A percentile compares a stretch with the other conserved stretches of the same genome.
Evolutionary conservation across 1,139 yeast genomes (phyloP).

Genomic region (Yamadazyma dendronema): DNA sequence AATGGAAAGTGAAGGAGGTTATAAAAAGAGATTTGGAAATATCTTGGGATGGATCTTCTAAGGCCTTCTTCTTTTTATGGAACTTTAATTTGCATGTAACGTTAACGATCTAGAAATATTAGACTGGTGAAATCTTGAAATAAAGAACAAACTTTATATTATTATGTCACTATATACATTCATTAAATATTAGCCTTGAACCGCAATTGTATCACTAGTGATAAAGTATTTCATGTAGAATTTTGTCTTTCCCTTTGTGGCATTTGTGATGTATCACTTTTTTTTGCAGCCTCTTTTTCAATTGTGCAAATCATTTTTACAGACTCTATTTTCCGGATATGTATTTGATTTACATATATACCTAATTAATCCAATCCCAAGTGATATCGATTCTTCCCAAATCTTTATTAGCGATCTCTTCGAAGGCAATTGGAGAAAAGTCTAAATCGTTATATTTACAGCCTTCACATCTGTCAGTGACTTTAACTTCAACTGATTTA

Average conservation of each 20-base stretch:
- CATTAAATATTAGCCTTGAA: not conserved
- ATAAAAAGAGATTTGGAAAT: slow-evolving; percentile 5
- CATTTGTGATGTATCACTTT: too few species aligned
- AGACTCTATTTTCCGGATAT: not conserved
- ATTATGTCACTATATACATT: not conserved
- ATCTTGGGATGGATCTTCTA: slow-evolving; percentile 14
- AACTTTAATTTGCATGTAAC: not conserved
- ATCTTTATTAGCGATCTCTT: slow-evolving; percentile 33
- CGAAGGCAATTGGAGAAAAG: slow-evolving; percentile 45
- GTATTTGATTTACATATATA: not conserved
- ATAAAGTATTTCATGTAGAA: too few species aligned
- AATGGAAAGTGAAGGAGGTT: slow-evolving; percentile 17
- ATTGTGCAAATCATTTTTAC: too few species aligned
- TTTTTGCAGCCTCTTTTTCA: not conserved
- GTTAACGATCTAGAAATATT: too few species aligned
- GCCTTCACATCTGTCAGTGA: slow-evolving; percentile 43
- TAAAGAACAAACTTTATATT: too few species aligned
- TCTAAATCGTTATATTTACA: slow-evolving; percentile 40
- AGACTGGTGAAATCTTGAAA: too few species aligned
- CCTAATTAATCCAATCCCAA: slow-evolving; percentile 33
- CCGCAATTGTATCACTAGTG: too few species aligned
- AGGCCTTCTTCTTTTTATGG: too few species aligned
- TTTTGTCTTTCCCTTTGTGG: too few species aligned
- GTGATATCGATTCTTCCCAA: slow-evolving; percentile 44
- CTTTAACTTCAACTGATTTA: slow-evolving; percentile 43